Conservation (phyloP, 805 yeast genomes). For the Sugiyamaella floridensis region DNA sequence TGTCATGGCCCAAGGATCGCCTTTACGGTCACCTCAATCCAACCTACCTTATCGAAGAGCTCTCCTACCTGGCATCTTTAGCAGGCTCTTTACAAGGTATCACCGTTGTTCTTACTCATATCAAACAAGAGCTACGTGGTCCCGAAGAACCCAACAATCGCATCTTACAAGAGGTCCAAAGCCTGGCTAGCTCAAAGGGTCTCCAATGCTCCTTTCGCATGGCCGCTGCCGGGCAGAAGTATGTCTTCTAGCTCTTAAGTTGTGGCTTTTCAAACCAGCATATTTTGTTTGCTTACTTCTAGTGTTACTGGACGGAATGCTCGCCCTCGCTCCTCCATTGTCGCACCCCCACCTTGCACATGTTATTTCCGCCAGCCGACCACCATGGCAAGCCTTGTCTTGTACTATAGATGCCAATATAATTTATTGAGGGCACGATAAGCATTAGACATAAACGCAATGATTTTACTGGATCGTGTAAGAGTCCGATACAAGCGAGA, state of each 20-base stretch:
- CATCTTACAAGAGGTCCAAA: constrained; percentile 14
- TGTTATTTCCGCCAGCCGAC: too few species aligned
- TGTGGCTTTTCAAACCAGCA: too few species aligned
- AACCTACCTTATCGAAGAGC: constrained; percentile 49
- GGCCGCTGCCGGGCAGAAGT: constrained; percentile 7
- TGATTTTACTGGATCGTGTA: constrained; percentile 25
- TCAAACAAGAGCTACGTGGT: constrained; percentile 30
- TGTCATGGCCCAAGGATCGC: constrained; percentile 39
- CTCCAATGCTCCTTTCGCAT: constrained; percentile 11
- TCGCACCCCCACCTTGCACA: too few species aligned
- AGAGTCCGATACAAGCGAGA: constrained; percentile 31
- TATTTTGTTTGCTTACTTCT: too few species aligned
- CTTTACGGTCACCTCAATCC: constrained; percentile 83
- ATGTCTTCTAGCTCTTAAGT: not conserved
- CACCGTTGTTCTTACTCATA: constrained; percentile 46
- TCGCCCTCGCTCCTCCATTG: too few species aligned
- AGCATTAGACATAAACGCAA: not conserved
- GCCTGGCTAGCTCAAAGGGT: constrained; percentile 10
- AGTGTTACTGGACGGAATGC: too few species aligned
- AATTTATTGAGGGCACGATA: not conserved
- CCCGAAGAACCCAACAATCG: constrained; percentile 6
- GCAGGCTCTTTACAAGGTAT: constrained; percentile 35
- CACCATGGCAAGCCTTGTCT: too few species aligned
- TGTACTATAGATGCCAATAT: not conserved
- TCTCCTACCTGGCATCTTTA: constrained; percentile 26